phyloP scores from a whole-genome alignment of 1,284 basidiomycete genomes.

The Boletellus deceptivus region DNA sequence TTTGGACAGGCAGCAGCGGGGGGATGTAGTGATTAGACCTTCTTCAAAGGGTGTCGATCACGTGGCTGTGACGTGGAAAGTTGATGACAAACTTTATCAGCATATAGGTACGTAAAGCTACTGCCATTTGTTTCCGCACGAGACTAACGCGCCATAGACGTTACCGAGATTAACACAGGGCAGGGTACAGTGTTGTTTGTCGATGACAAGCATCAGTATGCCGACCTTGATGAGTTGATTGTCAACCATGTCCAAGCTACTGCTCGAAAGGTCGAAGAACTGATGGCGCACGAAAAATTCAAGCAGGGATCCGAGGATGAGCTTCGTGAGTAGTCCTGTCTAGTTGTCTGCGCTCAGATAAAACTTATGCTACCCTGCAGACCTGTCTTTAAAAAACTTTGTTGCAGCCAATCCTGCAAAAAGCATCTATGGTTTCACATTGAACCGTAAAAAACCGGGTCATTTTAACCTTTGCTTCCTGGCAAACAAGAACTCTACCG shows the following conservation, averaged over 20 bases:
- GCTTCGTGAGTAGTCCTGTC: conserved; percentile 64
- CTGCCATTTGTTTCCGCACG: not conserved
- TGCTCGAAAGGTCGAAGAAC: conserved; percentile 90
- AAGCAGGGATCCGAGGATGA: conserved; percentile 86
- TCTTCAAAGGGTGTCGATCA: conserved; percentile 94
- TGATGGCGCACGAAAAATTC: conserved; percentile 97
- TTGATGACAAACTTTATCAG: conserved; percentile 94
- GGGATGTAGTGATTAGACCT: conserved; percentile 94
- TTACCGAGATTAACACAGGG: conserved; percentile 82
- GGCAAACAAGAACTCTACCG: conserved; percentile 86
- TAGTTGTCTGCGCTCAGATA: not conserved
- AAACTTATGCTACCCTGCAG: conserved; percentile 39
- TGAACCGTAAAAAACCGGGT: conserved; percentile 88
- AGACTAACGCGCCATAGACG: conserved; percentile 54
- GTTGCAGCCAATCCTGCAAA: conserved; percentile 91
- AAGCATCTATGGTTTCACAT: conserved; percentile 94
- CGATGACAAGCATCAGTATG: conserved; percentile 80
- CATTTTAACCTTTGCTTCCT: conserved; percentile 95
- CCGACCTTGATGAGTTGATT: conserved; percentile 96
- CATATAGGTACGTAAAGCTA: conserved; percentile 75
- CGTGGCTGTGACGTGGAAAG: conserved; percentile 98
- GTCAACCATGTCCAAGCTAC: conserved; percentile 97
- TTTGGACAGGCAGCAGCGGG: conserved; percentile 87
- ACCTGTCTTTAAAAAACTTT: conserved; percentile 86
- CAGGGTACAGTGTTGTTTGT: conserved; percentile 78